A percentile compares a stretch with the other conserved stretches of the same genome.
These are phyloP conservation scores for Alnus rubra DNA, from an alignment of 306 rosid genomes.

Conservation along the genomic window DNA sequence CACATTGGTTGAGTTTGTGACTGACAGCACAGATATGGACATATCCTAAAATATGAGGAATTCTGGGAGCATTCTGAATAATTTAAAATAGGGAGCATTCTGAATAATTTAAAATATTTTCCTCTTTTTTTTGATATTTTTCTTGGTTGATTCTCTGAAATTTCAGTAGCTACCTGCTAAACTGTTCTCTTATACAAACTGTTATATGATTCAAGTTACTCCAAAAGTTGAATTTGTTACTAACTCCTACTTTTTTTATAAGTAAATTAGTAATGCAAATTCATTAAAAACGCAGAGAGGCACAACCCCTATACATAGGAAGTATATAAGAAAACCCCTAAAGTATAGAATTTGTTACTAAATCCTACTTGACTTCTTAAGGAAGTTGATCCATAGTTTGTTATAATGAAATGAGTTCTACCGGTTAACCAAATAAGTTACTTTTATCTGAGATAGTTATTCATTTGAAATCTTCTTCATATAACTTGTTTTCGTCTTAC, in stretches of 20 bases:
- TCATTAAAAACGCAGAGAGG: too few species aligned
- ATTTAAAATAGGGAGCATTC: too few species aligned
- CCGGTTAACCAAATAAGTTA: background rate
- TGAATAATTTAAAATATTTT: too few species aligned
- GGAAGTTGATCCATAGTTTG: background rate
- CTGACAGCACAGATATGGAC: background rate
- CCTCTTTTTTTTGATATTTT: too few species aligned
- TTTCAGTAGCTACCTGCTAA: background rate
- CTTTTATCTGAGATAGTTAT: background rate
- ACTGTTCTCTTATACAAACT: background rate
- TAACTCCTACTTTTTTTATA: background rate
- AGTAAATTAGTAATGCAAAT: too few species aligned
- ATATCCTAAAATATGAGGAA: background rate
- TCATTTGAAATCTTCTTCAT: slow-evolving; percentile 10
- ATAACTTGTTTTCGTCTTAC: slow-evolving; percentile 16
- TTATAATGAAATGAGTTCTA: background rate
- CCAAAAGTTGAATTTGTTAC: background rate
- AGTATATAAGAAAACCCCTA: too few species aligned
- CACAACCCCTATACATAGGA: too few species aligned
- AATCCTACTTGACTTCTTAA: background rate
- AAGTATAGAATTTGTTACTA: background rate
- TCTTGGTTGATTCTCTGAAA: background rate
- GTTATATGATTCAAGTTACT: background rate
- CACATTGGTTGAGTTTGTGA: background rate
- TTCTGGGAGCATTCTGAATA: too few species aligned